Evolutionary conservation across 2,329 filamentous ascomycete species (phyloP).

Genomic region (Trichoderma citrinoviride): DNA sequence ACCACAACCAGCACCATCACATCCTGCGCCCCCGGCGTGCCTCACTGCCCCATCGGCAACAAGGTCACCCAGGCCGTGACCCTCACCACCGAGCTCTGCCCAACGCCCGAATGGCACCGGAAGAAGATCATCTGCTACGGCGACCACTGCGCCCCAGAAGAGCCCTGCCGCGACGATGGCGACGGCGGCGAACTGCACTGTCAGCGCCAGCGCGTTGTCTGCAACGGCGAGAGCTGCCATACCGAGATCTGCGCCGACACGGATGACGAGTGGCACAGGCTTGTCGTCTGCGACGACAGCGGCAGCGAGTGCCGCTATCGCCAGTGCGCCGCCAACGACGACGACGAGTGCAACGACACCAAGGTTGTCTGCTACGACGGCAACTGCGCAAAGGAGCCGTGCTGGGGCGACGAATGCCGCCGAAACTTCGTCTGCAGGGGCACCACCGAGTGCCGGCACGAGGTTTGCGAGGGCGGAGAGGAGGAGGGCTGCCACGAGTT

Average conservation of each 20-base stretch:
- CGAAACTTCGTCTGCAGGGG: slow-evolving; percentile 37
- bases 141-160: slow-evolving; percentile 33
- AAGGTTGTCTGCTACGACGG: slow-evolving; percentile 37
- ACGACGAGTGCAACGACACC: slow-evolving; percentile 29
- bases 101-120: slow-evolving; percentile 29
- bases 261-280: slow-evolving; percentile 32
- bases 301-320: slow-evolving; percentile 32
- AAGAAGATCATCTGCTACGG: slow-evolving; percentile 39
- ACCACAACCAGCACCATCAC: slow-evolving; percentile 33
- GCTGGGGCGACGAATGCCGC: slow-evolving; percentile 32
- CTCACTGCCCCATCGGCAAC: slow-evolving; percentile 28
- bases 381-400: slow-evolving; percentile 33
- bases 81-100: slow-evolving; percentile 26
- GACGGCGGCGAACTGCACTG: slow-evolving; percentile 24
- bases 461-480: slow-evolving; percentile 29
- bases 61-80: slow-evolving; percentile 28
- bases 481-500: slow-evolving; percentile 34
- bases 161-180: slow-evolving; percentile 28
- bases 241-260: slow-evolving; percentile 28
- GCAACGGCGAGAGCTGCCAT: slow-evolving; percentile 32
- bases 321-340: slow-evolving; percentile 27
- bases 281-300: slow-evolving; percentile 31
- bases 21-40: slow-evolving; percentile 28
- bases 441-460: slow-evolving; percentile 32
- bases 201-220: slow-evolving; percentile 35